Evolutionary conservation across 139 green algal genomes (phyloP).

Genomic region (Micractinium conductrix): DNA sequence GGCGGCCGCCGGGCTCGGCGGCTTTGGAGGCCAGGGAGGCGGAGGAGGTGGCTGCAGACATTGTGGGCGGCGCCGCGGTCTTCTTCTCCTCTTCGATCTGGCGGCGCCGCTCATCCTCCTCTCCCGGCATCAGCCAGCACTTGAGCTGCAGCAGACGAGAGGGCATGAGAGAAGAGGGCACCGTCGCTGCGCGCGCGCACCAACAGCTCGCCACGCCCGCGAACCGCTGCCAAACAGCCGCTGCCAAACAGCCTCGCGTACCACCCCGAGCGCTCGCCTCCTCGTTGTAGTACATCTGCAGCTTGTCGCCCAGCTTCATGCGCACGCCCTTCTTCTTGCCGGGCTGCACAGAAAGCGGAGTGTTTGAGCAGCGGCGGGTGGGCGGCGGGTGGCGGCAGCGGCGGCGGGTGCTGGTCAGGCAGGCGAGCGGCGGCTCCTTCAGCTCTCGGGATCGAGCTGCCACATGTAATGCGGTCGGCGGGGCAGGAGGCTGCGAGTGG

Average conservation of each 20-base stretch:
- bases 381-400: neutral
- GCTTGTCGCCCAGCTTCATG: constrained; percentile 40
- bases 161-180: neutral
- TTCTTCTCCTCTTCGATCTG: constrained; percentile 38
- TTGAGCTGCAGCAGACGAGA: constrained; percentile 40
- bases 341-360: neutral
- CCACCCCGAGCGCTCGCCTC: constrained; percentile 22
- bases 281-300: constrained; percentile 50
- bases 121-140: constrained; percentile 50
- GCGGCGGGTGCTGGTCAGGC: neutral
- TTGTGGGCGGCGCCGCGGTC: constrained; percentile 18
- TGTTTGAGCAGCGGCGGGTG: too few relatives aligned
- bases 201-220: neutral
- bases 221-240: neutral
- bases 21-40: neutral
- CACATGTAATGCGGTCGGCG: too few relatives aligned
- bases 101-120: constrained; percentile 36
- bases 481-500: too few relatives aligned
- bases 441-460: too few relatives aligned
- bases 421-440: too few relatives aligned
- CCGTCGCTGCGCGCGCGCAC: neutral
- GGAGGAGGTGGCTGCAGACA: neutral
- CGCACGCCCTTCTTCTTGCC: constrained; percentile 30
- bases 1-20: neutral
- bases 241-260: neutral